A percentile compares a stretch with the other conserved stretches of the same genome.
Evolutionary conservation across 1,139 yeast genomes (phyloP).

Genomic region (Keqinozyma sinolaborantium): DNA sequence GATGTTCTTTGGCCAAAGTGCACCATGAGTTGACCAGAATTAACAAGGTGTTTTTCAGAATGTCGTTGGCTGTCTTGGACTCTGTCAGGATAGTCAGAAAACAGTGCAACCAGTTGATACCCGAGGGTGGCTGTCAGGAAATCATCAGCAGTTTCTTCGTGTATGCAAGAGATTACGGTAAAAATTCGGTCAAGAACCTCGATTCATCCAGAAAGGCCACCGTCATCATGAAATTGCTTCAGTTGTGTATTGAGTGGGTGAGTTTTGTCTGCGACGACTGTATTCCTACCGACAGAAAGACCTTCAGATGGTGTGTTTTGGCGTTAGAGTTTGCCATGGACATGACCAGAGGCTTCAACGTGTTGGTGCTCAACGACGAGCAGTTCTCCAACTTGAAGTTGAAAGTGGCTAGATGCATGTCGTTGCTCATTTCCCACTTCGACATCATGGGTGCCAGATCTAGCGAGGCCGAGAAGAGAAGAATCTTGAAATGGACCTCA

Average conservation of each 20-base stretch:
- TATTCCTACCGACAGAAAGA: conserved; percentile 83
- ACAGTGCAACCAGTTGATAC: conserved; percentile 32
- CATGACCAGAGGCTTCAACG: conserved; percentile 87
- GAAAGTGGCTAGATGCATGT: conserved; percentile 94
- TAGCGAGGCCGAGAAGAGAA: conserved; percentile 69
- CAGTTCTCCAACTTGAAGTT: conserved; percentile 71
- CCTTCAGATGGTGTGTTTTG: conserved; percentile 93
- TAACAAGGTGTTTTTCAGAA: conserved; percentile 64
- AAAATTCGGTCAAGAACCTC: conserved; percentile 62
- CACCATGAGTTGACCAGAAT: conserved; percentile 71
- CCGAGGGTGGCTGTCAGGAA: conserved; percentile 67
- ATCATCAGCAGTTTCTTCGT: conserved; percentile 72
- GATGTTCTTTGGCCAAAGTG: conserved; percentile 72
- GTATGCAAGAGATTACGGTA: conserved; percentile 82
- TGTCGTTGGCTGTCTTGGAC: conserved; percentile 65
- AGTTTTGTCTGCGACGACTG: conserved; percentile 93
- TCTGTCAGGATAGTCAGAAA: conserved; percentile 56
- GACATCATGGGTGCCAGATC: conserved; percentile 98
- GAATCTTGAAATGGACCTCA: conserved; percentile 51
- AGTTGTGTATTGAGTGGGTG: conserved; percentile 85
- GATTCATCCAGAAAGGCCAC: conserved; percentile 67
- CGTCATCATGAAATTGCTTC: conserved; percentile 69
- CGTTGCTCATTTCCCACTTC: conserved; percentile 87
- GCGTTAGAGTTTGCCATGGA: conserved; percentile 97
- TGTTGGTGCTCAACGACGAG: conserved; percentile 72